phyloP scores from a whole-genome alignment of 108 stramenopile genomes.

The Cyclostephanos invisitatus region DNA sequence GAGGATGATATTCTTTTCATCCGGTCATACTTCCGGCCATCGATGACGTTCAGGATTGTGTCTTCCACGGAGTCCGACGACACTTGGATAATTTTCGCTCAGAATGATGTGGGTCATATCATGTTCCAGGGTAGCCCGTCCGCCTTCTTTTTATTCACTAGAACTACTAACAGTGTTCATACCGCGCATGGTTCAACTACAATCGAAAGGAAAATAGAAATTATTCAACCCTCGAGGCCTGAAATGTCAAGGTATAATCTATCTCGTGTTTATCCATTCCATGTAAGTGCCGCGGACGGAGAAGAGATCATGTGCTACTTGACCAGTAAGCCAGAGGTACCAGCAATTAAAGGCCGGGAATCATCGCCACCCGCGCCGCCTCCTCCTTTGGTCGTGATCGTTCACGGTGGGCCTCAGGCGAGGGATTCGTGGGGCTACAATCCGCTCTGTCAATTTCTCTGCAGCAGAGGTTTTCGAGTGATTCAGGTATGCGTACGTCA shows the following conservation, averaged over 20 bases:
- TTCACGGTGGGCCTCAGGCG: conserved; percentile 27
- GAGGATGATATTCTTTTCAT: conserved; percentile 20
- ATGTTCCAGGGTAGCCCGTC: conserved; percentile 21
- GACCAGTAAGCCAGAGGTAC: neutral
- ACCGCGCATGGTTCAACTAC: neutral
- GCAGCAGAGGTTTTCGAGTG: conserved; percentile 25
- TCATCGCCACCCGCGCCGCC: neutral
- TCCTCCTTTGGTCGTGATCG: conserved; percentile 19
- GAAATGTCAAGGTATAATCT: conserved; percentile 18
- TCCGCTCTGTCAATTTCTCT: conserved; percentile 19
- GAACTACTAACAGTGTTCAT: neutral
- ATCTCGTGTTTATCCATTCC: conserved; percentile 13
- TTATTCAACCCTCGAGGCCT: conserved; percentile 21
- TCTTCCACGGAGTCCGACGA: conserved; percentile 6
- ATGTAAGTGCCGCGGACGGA: conserved; percentile 25
- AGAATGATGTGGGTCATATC: conserved; percentile 17
- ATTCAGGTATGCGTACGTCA: conserved; percentile 14
- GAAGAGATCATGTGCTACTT: conserved; percentile 32
- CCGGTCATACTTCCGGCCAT: conserved; percentile 7
- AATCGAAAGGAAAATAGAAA: conserved; percentile 10
- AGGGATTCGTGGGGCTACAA: conserved; percentile 22
- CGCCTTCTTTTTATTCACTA: conserved; percentile 23
- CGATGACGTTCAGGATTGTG: conserved; percentile 19
- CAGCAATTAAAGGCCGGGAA: neutral
- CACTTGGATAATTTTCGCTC: conserved; percentile 16